Evolutionary conservation across 1,139 yeast genomes (phyloP).

Genomic region (Sugiyamaella neomexicana): DNA sequence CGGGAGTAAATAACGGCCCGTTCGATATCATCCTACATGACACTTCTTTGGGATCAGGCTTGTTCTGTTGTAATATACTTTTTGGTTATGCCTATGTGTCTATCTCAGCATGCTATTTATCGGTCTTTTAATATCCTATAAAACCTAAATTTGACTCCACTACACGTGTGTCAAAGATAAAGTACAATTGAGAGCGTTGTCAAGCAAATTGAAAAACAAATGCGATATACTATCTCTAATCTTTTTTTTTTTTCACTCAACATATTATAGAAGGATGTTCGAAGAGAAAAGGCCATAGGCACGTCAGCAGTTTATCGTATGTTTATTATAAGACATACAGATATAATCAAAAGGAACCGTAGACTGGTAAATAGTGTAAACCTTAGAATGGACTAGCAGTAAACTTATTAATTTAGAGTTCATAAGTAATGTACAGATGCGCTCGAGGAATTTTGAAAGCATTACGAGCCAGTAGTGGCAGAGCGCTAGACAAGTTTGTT

Average conservation of each 20-base stretch:
- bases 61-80: background rate
- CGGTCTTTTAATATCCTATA: background rate
- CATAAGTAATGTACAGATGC: background rate
- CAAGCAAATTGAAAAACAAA: background rate
- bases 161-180: background rate
- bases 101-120: background rate
- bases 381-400: background rate
- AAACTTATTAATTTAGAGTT: background rate
- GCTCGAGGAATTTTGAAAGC: background rate
- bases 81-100: background rate
- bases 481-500: too few species aligned
- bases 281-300: background rate
- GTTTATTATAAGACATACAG: constrained; percentile 13
- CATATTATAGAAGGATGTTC: background rate
- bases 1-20: background rate
- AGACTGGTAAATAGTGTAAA: background rate
- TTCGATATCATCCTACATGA: background rate
- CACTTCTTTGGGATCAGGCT: background rate
- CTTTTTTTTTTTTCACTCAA: too few species aligned
- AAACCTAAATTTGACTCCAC: background rate
- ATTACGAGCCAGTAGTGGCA: background rate
- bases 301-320: constrained; percentile 12
- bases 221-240: background rate
- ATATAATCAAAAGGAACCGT: constrained; percentile 6
- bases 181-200: background rate